phyloP scores from a whole-genome alignment of 768 basidiomycete genomes.

The Phanerodontia chrysosporium region DNA sequence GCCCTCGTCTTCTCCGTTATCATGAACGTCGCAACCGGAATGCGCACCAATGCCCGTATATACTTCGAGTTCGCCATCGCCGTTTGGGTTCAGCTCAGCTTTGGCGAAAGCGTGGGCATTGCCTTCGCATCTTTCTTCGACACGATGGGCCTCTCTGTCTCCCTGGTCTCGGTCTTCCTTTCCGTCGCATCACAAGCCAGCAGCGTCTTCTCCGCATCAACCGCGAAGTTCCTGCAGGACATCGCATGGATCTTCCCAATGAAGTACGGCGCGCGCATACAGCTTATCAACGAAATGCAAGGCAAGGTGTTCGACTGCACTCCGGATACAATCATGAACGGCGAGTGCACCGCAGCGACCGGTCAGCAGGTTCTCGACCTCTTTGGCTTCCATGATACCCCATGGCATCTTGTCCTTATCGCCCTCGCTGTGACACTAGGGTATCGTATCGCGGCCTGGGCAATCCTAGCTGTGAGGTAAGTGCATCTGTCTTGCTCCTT shows the following conservation, averaged over 20 bases:
- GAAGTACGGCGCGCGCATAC: conserved; percentile 11
- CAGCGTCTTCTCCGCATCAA: conserved; percentile 7
- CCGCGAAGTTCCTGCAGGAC: conserved; percentile 8
- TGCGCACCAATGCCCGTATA: conserved; percentile 12
- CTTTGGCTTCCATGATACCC: conserved; percentile 9
- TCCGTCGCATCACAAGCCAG: conserved; percentile 1
- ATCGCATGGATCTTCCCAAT: conserved; percentile 13
- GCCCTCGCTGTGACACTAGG: conserved; percentile 4
- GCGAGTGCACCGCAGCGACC: conserved; percentile 8
- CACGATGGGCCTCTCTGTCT: conserved; percentile 13
- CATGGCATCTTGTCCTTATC: conserved; percentile 4
- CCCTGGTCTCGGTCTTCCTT: conserved; percentile 11
- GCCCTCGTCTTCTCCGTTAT: conserved; percentile 12
- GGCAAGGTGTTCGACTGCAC: conserved; percentile 11
- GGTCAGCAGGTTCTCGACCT: conserved; percentile 14
- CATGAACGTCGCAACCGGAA: conserved; percentile 12
- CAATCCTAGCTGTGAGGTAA: conserved; percentile 1
- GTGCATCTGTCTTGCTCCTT: too few species aligned
- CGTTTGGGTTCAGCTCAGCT: conserved; percentile 10
- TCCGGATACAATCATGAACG: conserved; percentile 7
- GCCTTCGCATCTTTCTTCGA: conserved; percentile 13
- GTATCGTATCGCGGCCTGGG: conserved; percentile 9
- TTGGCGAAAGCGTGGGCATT: conserved; percentile 17
- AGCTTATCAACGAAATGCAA: conserved; percentile 9
- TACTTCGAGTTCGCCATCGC: conserved; percentile 12